A percentile compares a stretch with the other conserved stretches of the same genome.
Conservation (phyloP, 2,329 filamentous ascomycete species). For the Pseudogymnoascus sp. region DNA sequence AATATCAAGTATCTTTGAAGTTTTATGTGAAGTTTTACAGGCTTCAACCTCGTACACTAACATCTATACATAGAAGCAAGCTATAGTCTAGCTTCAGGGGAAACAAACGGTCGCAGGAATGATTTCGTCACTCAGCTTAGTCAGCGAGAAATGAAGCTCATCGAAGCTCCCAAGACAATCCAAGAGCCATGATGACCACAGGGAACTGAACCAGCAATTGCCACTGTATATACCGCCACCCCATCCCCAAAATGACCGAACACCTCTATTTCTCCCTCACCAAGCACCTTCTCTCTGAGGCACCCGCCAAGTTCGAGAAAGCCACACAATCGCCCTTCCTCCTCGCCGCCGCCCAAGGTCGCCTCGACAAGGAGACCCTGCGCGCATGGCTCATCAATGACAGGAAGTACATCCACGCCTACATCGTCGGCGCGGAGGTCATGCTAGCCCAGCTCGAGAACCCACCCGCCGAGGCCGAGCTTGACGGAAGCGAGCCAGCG, state of each 20-base stretch:
- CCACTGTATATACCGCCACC: not conserved
- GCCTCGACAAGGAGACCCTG: conserved; percentile 45
- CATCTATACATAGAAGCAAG: too few species aligned
- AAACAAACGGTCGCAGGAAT: not conserved
- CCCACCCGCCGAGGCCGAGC: conserved; percentile 32
- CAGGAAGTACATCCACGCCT: conserved; percentile 60
- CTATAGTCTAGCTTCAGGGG: not conserved
- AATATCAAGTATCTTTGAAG: too few species aligned
- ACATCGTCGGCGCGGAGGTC: conserved; percentile 58
- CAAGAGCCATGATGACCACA: not conserved
- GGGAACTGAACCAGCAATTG: not conserved
- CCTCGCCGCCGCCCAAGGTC: conserved; percentile 52
- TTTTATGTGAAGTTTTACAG: too few species aligned
- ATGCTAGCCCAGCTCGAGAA: conserved; percentile 54
- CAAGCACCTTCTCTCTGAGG: conserved; percentile 43
- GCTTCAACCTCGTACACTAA: too few species aligned
- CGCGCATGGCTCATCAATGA: conserved; percentile 65
- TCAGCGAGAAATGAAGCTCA: not conserved
- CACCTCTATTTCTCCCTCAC: conserved; percentile 40
- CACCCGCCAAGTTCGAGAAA: conserved; percentile 34
- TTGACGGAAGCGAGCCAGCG: conserved; percentile 39
- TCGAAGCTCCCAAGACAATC: not conserved
- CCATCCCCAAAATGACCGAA: not conserved
- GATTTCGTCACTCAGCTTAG: not conserved
- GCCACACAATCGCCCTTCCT: conserved; percentile 63